These are phyloP conservation scores for Saitozyma sp. DNA, from an alignment of 768 basidiomycete species.

Conservation along the genomic window DNA sequence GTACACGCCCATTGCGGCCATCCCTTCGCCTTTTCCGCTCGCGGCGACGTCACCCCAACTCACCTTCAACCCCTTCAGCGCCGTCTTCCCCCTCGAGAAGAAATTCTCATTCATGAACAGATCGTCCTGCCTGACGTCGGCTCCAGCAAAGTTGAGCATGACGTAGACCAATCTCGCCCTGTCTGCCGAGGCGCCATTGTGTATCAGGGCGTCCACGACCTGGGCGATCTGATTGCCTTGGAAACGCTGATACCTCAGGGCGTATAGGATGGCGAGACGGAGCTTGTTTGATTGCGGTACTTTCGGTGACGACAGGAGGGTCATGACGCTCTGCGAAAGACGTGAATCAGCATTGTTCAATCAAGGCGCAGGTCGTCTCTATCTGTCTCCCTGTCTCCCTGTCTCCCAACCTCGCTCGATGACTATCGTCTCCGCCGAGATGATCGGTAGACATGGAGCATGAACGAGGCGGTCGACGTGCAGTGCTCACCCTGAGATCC, in stretches of 20 bases:
- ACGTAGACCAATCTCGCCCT: conserved; percentile 67
- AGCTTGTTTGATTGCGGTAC: conserved; percentile 81
- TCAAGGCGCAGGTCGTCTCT: background rate
- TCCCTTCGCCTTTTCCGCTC: background rate
- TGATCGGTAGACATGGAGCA: too few species aligned
- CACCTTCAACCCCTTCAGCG: conserved; percentile 92
- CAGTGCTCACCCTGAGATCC: conserved; percentile 70
- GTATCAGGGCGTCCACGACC: conserved; percentile 55
- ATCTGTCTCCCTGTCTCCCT: too few species aligned
- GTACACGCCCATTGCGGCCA: too few species aligned
- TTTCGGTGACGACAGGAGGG: conserved; percentile 65
- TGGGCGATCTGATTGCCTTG: conserved; percentile 74
- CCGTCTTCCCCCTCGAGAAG: conserved; percentile 89
- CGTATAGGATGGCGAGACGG: conserved; percentile 84
- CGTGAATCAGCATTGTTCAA: background rate
- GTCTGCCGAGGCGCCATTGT: conserved; percentile 59
- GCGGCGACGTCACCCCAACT: conserved; percentile 14
- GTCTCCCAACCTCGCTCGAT: too few species aligned
- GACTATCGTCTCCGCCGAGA: too few species aligned
- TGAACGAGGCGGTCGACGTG: too few species aligned
- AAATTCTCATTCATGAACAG: conserved; percentile 93
- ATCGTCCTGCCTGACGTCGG: conserved; percentile 96
- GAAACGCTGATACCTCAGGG: conserved; percentile 89
- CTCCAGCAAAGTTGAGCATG: conserved; percentile 85
- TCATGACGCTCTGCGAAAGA: conserved; percentile 70